Conservation (phyloP, 805 yeast species). For the Ogataea pilisensis region DNA sequence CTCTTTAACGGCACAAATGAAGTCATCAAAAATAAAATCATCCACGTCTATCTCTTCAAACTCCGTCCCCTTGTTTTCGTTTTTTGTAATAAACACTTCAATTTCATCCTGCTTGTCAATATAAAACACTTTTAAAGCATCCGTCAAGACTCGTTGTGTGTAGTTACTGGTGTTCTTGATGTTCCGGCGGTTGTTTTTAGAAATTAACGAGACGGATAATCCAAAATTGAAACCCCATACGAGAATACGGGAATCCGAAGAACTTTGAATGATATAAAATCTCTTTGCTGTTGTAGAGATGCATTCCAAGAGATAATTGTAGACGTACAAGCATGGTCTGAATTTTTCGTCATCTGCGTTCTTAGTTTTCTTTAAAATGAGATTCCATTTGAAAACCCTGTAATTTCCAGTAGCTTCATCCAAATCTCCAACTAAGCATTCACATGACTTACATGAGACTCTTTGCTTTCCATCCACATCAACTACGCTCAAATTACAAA, state of each 20-base stretch:
- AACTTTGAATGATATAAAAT: conserved; percentile 25
- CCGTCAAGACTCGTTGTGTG: conserved; percentile 5
- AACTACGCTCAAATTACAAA: conserved; percentile 7
- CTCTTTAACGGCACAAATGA: conserved; percentile 25
- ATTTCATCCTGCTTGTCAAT: conserved; percentile 30
- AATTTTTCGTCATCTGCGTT: conserved; percentile 30
- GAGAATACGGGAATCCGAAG: conserved; percentile 10
- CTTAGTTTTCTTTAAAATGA: conserved; percentile 26
- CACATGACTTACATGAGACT: conserved; percentile 38
- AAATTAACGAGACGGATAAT: conserved; percentile 21
- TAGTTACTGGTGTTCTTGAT: too few relatives aligned
- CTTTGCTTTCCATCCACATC: conserved; percentile 4
- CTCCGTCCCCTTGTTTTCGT: conserved; percentile 10
- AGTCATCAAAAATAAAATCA: conserved; percentile 31
- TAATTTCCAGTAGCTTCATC: conserved; percentile 30
- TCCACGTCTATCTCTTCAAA: conserved; percentile 31
- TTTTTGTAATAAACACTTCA: conserved; percentile 23
- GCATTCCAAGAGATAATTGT: conserved; percentile 37
- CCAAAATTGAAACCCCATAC: conserved; percentile 53
- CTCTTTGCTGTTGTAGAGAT: conserved; percentile 41
- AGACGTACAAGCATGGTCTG: conserved; percentile 34
- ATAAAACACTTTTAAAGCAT: conserved; percentile 44
- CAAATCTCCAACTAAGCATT: conserved; percentile 35
- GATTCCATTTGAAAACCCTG: conserved; percentile 56
- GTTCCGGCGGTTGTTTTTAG: too few relatives aligned